A percentile compares a stretch with the other conserved stretches of the same genome.
These are phyloP conservation scores for Coprinellus aureogranulatus DNA, from an alignment of 768 basidiomycete species.

Conservation along the genomic window DNA sequence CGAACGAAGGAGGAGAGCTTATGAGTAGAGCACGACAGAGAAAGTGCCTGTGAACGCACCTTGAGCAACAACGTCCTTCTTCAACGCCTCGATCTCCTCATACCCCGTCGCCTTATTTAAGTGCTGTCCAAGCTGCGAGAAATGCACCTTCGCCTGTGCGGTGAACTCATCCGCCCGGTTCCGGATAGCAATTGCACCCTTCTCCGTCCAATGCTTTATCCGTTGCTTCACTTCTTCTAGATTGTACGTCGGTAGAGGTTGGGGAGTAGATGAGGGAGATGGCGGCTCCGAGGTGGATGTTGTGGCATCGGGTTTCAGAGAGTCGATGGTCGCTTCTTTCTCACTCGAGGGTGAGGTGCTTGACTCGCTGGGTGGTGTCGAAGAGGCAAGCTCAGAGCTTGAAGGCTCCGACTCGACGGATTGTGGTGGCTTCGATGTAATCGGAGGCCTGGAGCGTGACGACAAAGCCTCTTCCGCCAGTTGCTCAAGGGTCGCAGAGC, in stretches of 20 bases:
- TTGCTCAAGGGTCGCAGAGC: too few species aligned
- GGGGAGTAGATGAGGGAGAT: conserved; percentile 3
- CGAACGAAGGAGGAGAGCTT: too few species aligned
- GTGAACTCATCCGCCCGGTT: conserved; percentile 60
- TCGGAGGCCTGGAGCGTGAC: too few species aligned
- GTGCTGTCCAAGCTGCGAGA: conserved; percentile 73
- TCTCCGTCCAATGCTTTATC: conserved; percentile 51
- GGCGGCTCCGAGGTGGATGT: neutral
- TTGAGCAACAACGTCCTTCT: conserved; percentile 72
- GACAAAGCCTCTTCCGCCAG: too few species aligned
- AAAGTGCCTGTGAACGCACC: conserved; percentile 48
- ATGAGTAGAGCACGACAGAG: too few species aligned
- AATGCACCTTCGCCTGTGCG: conserved; percentile 49
- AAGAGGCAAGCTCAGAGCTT: neutral
- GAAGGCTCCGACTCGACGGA: too few species aligned
- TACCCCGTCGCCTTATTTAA: conserved; percentile 92
- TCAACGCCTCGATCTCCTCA: conserved; percentile 81
- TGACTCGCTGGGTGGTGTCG: neutral
- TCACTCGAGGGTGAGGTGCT: too few species aligned
- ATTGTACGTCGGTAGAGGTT: conserved; percentile 23
- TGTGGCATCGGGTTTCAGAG: too few species aligned
- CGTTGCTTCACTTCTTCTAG: conserved; percentile 38
- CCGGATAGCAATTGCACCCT: conserved; percentile 45
- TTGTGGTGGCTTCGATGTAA: too few species aligned
- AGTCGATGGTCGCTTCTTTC: neutral